These are phyloP conservation scores for Magnolia sinica DNA, from an alignment of 164 flowering plant genomes.

Conservation along the genomic window DNA sequence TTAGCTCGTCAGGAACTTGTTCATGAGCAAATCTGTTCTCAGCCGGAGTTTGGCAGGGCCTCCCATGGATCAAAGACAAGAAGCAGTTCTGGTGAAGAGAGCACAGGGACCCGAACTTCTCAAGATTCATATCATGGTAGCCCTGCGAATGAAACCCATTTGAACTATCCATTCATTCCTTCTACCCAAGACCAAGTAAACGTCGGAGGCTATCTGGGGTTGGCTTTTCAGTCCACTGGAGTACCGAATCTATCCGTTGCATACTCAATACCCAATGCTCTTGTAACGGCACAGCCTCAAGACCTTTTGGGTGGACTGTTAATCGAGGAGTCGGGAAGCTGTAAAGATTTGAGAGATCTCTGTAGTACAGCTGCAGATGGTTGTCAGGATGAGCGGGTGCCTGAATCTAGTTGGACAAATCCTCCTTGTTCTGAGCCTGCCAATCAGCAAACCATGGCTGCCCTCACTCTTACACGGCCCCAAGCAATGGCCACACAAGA, in stretches of 20 bases:
- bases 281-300: constrained; percentile 27
- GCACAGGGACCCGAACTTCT: constrained; percentile 68
- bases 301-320: constrained; percentile 58
- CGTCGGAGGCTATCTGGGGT: constrained; percentile 22
- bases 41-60: constrained; percentile 24
- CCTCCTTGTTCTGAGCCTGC: constrained; percentile 28
- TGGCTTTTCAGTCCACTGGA: constrained; percentile 22
- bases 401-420: constrained; percentile 39
- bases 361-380: constrained; percentile 51
- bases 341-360: constrained; percentile 70
- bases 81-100: constrained; percentile 67
- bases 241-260: constrained; percentile 34
- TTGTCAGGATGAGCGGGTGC: constrained; percentile 39
- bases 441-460: constrained; percentile 24
- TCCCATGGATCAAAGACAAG: constrained; percentile 29
- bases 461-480: constrained; percentile 18
- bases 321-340: constrained; percentile 79
- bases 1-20: constrained; percentile 25
- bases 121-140: constrained; percentile 76
- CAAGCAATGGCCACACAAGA: constrained; percentile 37
- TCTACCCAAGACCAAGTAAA: constrained; percentile 26
- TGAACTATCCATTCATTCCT: constrained; percentile 31
- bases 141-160: constrained; percentile 38
- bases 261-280: constrained; percentile 32
- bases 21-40: constrained; percentile 19